Percentiles rank a stretch among this genome's conserved stretches.
These are phyloP conservation scores for Neurospora sp. DNA, from an alignment of 495 filamentous ascomycete species.

Conservation along the genomic window DNA sequence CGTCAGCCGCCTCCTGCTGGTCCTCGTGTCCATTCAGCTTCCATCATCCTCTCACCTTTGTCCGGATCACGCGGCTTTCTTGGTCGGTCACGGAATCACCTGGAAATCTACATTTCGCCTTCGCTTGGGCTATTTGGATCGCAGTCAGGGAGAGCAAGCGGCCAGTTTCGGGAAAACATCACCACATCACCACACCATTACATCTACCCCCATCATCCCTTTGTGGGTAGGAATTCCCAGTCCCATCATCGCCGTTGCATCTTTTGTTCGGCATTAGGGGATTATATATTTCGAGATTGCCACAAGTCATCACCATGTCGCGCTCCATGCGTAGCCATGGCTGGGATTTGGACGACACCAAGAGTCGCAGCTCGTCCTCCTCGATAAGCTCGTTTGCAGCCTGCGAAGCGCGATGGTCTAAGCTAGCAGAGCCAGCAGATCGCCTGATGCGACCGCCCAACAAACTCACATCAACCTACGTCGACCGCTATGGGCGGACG, in stretches of 20 bases:
- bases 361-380: not conserved
- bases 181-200: not conserved
- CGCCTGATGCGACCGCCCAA: constrained; percentile 14
- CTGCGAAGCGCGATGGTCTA: constrained; percentile 1
- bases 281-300: not conserved
- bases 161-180: not conserved
- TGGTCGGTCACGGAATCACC: not conserved
- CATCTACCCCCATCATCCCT: not conserved
- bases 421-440: constrained; percentile 7
- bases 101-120: not conserved
- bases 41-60: not conserved
- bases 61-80: not conserved
- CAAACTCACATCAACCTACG: not conserved
- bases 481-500: constrained; percentile 5
- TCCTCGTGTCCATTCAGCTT: not conserved
- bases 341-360: not conserved
- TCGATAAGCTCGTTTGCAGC: not conserved
- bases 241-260: not conserved
- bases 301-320: not conserved
- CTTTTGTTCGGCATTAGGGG: not conserved
- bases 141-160: not conserved
- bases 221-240: not conserved
- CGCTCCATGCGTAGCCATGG: not conserved
- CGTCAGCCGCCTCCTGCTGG: not conserved
- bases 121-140: not conserved